These are phyloP conservation scores for Colletotrichum falcatum DNA, from an alignment of 2,329 filamentous ascomycete genomes.

Conservation along the genomic window DNA sequence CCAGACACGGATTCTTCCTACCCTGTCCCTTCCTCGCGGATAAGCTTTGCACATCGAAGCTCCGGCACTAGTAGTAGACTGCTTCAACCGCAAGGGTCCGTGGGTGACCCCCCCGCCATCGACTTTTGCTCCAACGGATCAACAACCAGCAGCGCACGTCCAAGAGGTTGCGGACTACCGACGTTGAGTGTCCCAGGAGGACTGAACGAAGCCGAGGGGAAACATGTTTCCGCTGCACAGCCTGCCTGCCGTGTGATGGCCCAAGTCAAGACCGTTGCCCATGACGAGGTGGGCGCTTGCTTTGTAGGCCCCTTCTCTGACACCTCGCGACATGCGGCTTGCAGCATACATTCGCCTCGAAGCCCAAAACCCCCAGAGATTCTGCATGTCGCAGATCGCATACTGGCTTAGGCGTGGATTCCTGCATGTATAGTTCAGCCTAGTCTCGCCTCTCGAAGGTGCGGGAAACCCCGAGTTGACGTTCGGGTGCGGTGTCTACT, in stretches of 20 bases:
- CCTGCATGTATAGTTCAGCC: not conserved
- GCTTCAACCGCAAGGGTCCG: conserved; percentile 14
- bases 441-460: not conserved
- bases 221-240: conserved; percentile 21
- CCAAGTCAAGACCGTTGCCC: not conserved
- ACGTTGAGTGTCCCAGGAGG: conserved; percentile 28
- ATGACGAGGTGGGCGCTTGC: not conserved
- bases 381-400: not conserved
- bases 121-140: conserved; percentile 2
- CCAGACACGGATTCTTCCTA: not conserved
- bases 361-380: conserved; percentile 4
- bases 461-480: not conserved
- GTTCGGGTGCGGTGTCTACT: not conserved
- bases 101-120: conserved; percentile 28
- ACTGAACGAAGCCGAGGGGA: conserved; percentile 9
- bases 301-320: not conserved
- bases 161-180: conserved; percentile 25
- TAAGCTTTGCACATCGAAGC: too few relatives aligned
- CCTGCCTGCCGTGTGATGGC: conserved; percentile 1
- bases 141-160: conserved; percentile 30
- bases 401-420: not conserved
- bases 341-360: not conserved
- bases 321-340: conserved; percentile 3
- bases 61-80: not conserved
- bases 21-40: not conserved